These are phyloP conservation scores for Pyricularia sp. DNA, from an alignment of 2,329 filamentous ascomycete genomes.

Conservation along the genomic window DNA sequence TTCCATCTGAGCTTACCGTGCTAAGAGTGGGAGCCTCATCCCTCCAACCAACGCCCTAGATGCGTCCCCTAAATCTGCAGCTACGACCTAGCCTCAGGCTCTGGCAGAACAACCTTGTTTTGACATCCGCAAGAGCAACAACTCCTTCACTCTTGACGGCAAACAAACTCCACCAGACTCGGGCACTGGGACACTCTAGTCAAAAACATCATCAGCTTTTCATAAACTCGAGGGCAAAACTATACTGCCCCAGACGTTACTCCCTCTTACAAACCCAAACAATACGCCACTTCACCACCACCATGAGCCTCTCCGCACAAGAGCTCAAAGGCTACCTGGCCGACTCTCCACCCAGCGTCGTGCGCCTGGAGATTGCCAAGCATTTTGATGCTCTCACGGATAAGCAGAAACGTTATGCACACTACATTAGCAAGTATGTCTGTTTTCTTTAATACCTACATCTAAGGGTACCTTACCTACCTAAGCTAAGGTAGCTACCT, in stretches of 20 bases:
- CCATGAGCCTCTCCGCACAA: conserved; percentile 43
- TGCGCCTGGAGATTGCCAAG: conserved; percentile 80
- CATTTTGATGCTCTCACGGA: conserved; percentile 75
- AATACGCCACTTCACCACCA: conserved; percentile 9
- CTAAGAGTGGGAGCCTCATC: neutral
- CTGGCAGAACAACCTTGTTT: neutral
- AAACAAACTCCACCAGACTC: neutral
- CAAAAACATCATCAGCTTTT: neutral
- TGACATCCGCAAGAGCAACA: neutral
- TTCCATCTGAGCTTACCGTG: neutral
- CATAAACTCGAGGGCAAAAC: neutral
- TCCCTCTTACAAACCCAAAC: neutral
- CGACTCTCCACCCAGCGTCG: conserved; percentile 81
- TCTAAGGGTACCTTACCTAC: too few species aligned
- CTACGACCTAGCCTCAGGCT: neutral
- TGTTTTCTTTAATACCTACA: neutral
- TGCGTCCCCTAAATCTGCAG: neutral
- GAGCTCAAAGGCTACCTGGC: conserved; percentile 73
- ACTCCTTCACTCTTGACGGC: neutral
- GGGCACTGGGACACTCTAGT: neutral
- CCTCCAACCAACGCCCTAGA: neutral
- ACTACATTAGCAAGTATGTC: conserved; percentile 70
- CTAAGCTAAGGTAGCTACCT: too few species aligned
- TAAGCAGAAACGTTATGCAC: conserved; percentile 76
- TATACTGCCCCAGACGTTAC: neutral